Conservation (phyloP, 2,329 filamentous ascomycete species). For the Arthrinium phaeospermum region DNA sequence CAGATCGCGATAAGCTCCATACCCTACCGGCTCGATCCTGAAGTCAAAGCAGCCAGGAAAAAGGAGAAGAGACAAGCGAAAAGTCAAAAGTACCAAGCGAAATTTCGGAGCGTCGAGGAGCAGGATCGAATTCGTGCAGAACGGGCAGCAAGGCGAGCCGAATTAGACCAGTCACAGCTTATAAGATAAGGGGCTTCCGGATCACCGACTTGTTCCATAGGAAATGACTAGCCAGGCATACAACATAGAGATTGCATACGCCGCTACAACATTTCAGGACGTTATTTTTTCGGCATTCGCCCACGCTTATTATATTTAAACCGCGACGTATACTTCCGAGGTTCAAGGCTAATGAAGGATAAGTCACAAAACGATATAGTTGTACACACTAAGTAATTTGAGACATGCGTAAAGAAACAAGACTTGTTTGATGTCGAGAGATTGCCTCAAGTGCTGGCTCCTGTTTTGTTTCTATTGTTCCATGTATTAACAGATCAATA, state of each 20-base stretch:
- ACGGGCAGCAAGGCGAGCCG: neutral
- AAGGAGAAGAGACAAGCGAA: neutral
- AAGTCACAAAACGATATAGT: neutral
- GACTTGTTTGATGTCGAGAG: neutral
- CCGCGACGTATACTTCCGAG: no score
- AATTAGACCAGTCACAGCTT: neutral
- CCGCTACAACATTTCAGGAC: neutral
- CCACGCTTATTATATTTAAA: neutral
- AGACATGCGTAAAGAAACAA: neutral
- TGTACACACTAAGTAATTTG: neutral
- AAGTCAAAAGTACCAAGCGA: no score
- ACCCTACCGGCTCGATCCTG: neutral
- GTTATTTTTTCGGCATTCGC: constrained; percentile 18
- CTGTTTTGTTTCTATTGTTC: neutral
- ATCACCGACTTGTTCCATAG: neutral
- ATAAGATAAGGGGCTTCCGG: neutral
- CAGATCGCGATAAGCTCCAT: neutral
- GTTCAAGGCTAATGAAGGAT: neutral
- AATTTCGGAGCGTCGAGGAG: neutral
- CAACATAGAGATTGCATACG: neutral
- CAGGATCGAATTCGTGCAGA: neutral
- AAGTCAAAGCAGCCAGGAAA: neutral
- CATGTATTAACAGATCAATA: neutral
- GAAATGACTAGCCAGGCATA: neutral
- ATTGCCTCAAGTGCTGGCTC: neutral